A percentile compares a stretch with the other conserved stretches of the same genome.
Conservation (phyloP, 78 protist species). For the Planoprotostelium fungivorum region DNA sequence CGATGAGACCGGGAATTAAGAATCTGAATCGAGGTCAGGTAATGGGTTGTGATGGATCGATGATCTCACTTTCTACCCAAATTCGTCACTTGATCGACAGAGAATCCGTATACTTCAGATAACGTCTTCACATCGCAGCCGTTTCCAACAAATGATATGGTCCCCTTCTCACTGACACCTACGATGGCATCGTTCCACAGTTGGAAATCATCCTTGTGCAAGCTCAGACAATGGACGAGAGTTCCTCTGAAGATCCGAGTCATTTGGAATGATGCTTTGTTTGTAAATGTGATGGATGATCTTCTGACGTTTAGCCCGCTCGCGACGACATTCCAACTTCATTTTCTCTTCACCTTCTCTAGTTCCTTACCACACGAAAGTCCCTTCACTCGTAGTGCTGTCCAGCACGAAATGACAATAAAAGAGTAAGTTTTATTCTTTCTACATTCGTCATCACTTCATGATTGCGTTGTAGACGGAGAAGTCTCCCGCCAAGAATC, state of each 20-base stretch:
- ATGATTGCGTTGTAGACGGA: too few species aligned
- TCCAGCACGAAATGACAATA: too few species aligned
- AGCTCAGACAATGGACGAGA: conserved; percentile 22
- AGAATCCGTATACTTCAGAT: neutral
- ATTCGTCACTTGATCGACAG: neutral
- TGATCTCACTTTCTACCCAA: conserved; percentile 24
- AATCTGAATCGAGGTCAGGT: conserved; percentile 15
- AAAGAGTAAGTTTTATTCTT: too few species aligned
- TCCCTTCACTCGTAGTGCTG: too few species aligned
- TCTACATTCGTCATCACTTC: too few species aligned
- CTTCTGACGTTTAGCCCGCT: too few species aligned
- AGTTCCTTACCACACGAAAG: too few species aligned
- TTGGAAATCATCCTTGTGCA: conserved; percentile 19
- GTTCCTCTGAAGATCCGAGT: conserved; percentile 47
- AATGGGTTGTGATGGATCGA: neutral
- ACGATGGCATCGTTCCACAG: conserved; percentile 12
- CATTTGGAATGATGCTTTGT: neutral
- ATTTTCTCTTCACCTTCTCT: too few species aligned
- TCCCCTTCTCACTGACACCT: conserved; percentile 28
- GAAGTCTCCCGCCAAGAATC: too few species aligned
- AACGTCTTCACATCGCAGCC: neutral
- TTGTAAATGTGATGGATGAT: too few species aligned
- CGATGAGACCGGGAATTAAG: conserved; percentile 84
- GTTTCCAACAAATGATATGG: neutral
- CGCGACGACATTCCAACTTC: too few species aligned